Evolutionary conservation across 1,284 basidiomycete genomes (phyloP), one percentile per base, ranked within the genome.

Genomic region (Rhodotorula sp.): DNA sequence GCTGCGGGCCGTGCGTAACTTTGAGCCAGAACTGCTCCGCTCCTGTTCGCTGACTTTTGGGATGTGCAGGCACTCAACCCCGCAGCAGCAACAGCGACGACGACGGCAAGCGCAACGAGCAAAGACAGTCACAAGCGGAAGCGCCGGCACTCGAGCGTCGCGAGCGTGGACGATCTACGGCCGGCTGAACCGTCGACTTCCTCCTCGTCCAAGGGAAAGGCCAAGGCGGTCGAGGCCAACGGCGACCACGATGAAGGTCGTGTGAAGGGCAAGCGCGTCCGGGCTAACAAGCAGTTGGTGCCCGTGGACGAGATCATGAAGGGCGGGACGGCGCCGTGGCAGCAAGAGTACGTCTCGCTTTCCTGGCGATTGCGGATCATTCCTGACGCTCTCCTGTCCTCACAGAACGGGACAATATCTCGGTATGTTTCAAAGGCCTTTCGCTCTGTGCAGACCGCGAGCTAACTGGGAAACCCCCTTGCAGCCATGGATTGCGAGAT

Each of bases 401-500:
- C 18, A 15, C 65, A 76, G 74, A 14, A 56, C 65, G 15, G 74
- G 74, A 15, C 74, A 76, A 39, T 76, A 76, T 29, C 69, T 76
- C 43, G 74, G 74, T 76, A 8, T 26, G 72, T 48, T 2, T 15
- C 0, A 4, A 14, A 14, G 0, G 4, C 0, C 8, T 15, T n/a
- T 3, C 1, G 0, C n/a, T 52, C 18, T 6, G 0, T 1, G 4
- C n/a, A 26, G 10, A 3, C 10, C 20, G 14, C 15, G 23, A 6
- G 47, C 59, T 58, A 26, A 49, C 31, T 6, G 43, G 21, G 3
- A 3, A 3, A 43, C 39, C 39, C 23, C 1, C 26, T 3, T n/a
- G 29, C 64, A 74, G 89, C 92, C 0, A 84, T 98, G 58, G 95
- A 98, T 81, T 97, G 95, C 78, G 95, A 99, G 83, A 98, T 99